These are phyloP conservation scores for Candida nemodendra DNA, from an alignment of 805 yeast species.

Conservation along the genomic window DNA sequence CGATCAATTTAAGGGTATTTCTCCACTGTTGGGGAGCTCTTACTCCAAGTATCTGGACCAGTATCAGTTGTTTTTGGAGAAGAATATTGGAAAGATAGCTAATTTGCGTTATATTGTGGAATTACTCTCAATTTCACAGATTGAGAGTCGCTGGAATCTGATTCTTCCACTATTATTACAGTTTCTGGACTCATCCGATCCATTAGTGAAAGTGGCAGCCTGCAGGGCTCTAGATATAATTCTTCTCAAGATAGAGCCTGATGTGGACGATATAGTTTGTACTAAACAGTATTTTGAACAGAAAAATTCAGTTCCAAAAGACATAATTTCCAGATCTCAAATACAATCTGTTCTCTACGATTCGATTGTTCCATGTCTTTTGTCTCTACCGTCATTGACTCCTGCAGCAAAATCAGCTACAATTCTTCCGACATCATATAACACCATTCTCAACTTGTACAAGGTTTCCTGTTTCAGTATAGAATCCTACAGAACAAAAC, in stretches of 20 bases:
- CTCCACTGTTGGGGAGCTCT: slow-evolving; percentile 19
- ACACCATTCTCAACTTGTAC: slow-evolving; percentile 17
- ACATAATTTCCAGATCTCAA: slow-evolving; percentile 25
- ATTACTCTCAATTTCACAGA: not conserved
- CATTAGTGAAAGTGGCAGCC: slow-evolving; percentile 24
- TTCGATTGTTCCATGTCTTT: slow-evolving; percentile 26
- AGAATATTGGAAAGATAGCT: slow-evolving; percentile 14
- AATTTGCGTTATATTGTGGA: slow-evolving; percentile 13
- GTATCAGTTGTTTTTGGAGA: slow-evolving; percentile 19
- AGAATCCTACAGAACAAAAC: slow-evolving; percentile 11
- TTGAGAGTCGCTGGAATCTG: slow-evolving; percentile 26
- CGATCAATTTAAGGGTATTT: slow-evolving; percentile 14
- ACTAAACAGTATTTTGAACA: not conserved
- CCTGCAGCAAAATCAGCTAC: slow-evolving; percentile 21
- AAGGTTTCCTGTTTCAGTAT: slow-evolving; percentile 6
- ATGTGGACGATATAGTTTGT: not conserved
- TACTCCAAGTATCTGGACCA: slow-evolving; percentile 15
- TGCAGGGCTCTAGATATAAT: slow-evolving; percentile 14
- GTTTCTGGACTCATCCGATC: slow-evolving; percentile 31
- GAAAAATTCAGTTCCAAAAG: slow-evolving; percentile 1
- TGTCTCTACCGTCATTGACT: slow-evolving; percentile 31
- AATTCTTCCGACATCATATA: slow-evolving; percentile 26
- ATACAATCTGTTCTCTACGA: slow-evolving; percentile 22
- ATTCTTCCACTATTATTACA: slow-evolving; percentile 27
- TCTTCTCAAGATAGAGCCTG: slow-evolving; percentile 5